Evolutionary conservation across 805 yeast genomes (phyloP), one percentile per base, ranked within the genome.

Genomic region (Saccharomyces paradoxus): DNA sequence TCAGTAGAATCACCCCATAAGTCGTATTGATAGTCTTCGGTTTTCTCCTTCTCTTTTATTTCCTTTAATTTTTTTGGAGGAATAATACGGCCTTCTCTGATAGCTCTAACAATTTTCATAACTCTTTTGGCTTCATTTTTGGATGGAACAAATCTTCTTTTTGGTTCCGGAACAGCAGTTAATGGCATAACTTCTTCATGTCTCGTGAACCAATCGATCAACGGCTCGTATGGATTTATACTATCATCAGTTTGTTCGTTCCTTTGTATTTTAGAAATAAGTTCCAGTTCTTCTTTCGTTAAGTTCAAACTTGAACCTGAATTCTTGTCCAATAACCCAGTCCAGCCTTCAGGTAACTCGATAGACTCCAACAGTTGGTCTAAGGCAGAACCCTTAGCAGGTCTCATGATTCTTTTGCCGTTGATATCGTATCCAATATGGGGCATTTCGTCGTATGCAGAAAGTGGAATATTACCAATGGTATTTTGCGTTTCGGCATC

Each of bases 331-430:
- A 92, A 74, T 57, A 94, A 77, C 49, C 99, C 99, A 14, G 99
- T 94, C 98, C 98, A 94, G 27, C 99, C 99, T 72, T 89, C 95
- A 13, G 99, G 99, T 59, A 94, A 77, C 58, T 94, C 99, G 57
- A 94, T 94, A 30, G 84, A 77, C 66, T 92, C 99, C 60, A 94
- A 75, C 58, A 94, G 78, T 64, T 86, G 87, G 66, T 94, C 98
- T 60, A 94, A 78, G 1, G 98, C 99, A 55, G 95, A 83, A 13
- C 97, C 96, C 64, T 89, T 86, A 9, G 98, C 99, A 12, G 99
- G 99, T 71, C 99, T 83, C 98, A 94, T 92, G 67, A 94, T 91
- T 67, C 99, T 82, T 69, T 91, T 92, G 65, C 99, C 99, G 69
- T 94, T 94, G 64, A 94, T 91, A 69, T 89, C 92, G 71, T 94